phyloP scores from a whole-genome alignment of 768 basidiomycete species.

The Sporobolomyces roseus region DNA sequence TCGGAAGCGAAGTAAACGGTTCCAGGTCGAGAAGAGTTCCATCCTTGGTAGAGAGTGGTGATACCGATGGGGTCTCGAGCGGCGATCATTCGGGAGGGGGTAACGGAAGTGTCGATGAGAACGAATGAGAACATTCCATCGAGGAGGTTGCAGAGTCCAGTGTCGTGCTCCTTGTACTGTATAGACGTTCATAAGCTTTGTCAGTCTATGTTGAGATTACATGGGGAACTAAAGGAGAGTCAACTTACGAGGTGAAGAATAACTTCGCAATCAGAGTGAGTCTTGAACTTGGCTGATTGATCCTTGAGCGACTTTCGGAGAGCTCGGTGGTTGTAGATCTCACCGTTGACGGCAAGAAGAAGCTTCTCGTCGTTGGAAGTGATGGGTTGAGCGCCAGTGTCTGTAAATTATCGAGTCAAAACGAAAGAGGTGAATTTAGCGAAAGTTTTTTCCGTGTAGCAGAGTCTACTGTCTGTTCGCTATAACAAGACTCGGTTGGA shows the following conservation, averaged over 20 bases:
- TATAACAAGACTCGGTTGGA: too few relatives aligned
- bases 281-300: constrained; percentile 75
- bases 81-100: constrained; percentile 85
- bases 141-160: constrained; percentile 68
- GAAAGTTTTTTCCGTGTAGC: background rate
- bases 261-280: constrained; percentile 96
- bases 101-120: constrained; percentile 84
- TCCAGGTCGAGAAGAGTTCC: constrained; percentile 75
- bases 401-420: too few relatives aligned
- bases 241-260: constrained; percentile 78
- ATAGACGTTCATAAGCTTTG: background rate
- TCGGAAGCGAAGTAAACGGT: constrained; percentile 91
- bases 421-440: background rate
- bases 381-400: constrained; percentile 93
- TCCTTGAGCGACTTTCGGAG: constrained; percentile 64
- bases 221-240: background rate
- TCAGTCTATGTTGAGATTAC: constrained; percentile 18
- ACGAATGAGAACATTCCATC: constrained; percentile 99
- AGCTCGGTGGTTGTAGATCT: constrained; percentile 94
- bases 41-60: constrained; percentile 97
- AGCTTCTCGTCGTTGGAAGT: constrained; percentile 76
- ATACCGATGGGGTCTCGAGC: constrained; percentile 96
- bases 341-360: constrained; percentile 90
- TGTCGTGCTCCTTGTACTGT: constrained; percentile 80
- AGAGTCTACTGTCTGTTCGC: constrained; percentile 15